Evolutionary conservation across 768 basidiomycete genomes (phyloP), one percentile per base, ranked within the genome.

Genomic region (Psilocybe subaeruginosa): DNA sequence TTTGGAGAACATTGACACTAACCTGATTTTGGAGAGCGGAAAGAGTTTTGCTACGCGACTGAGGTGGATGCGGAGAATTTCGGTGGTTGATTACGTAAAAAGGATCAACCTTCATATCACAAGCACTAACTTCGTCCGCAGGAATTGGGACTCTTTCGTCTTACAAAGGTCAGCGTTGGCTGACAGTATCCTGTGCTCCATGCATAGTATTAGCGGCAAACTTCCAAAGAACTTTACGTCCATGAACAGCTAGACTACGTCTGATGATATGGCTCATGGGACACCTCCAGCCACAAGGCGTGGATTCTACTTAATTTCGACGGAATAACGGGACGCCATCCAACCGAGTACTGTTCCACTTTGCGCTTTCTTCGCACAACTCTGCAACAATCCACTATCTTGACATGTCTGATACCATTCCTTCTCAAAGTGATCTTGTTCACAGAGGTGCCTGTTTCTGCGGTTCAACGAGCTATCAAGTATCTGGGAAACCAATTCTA

Each of bases 361-460:
- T 23, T 23, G 23, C 27, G 35, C 51, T 53, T n/a, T 35, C 51
- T 33, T 35, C 14, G 41, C 14, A 33, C 33, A 16, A 17, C 14
- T 53, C 14, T 51, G 8, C 12, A 16, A 33, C 51, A 35, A 37
- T 23, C 54, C 47, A 30, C 39, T 5, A 37, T 45, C 9, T 43
- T 37, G 49, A 23, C 3, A 62, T 62, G 60, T 53, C 58, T 56
- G 33, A 48, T 23, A 41, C 37, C 23, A 33, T 16, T 37, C n/a
- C 16, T 9, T 6, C 48, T 48, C 54, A 61, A 1, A 37, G 57
- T 35, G 58, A 64, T 30, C 51, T 66, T 29, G 56, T 77, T 35
- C 70, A 79, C 60, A 73, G 72, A 61, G 89, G 88, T 47, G 72
- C 78, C 39, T 91, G 89, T 70, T 87, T 83, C 66, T 90, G 89